A percentile compares a stretch with the other conserved stretches of the same genome.
Evolutionary conservation across 768 basidiomycete genomes (phyloP).

Genomic region (Psilocybe cyanescens): DNA sequence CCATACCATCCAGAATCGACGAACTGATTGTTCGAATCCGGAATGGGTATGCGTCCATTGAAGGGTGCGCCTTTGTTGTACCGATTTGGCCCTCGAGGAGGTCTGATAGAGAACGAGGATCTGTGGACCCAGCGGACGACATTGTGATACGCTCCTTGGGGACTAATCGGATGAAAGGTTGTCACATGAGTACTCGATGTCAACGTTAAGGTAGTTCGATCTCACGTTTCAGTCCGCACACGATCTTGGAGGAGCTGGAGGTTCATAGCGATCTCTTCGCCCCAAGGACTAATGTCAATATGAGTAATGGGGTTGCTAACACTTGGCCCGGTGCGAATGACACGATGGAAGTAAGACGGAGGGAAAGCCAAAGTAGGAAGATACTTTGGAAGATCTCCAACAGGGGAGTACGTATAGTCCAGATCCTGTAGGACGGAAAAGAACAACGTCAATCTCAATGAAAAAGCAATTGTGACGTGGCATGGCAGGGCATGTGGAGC

Average conservation of each 20-base stretch:
- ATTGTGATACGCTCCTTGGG: constrained; percentile 77
- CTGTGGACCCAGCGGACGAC: constrained; percentile 88
- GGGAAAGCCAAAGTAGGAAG: constrained; percentile 81
- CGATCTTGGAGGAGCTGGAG: constrained; percentile 80
- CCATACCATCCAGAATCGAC: constrained; percentile 87
- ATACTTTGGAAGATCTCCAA: constrained; percentile 81
- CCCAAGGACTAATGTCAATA: constrained; percentile 80
- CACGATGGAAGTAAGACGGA: constrained; percentile 89
- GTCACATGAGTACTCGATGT: constrained; percentile 11
- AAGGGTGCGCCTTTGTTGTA: constrained; percentile 26
- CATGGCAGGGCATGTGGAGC: constrained; percentile 5
- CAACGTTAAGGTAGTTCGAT: constrained; percentile 15
- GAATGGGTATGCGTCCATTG: constrained; percentile 51
- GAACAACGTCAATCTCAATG: constrained; percentile 14
- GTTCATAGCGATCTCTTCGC: constrained; percentile 72
- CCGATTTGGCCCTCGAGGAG: constrained; percentile 39
- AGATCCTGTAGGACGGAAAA: constrained; percentile 59
- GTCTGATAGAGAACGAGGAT: constrained; percentile 72
- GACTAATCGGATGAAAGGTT: constrained; percentile 42
- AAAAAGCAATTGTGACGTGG: constrained; percentile 6
- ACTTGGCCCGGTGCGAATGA: constrained; percentile 65
- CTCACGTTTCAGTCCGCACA: constrained; percentile 81
- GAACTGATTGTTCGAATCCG: constrained; percentile 53
- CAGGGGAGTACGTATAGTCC: constrained; percentile 78
- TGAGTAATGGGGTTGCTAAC: constrained; percentile 67